Base-by-base conservation (phyloP, 345 rosid genomes). In the Conringia planisiliqua region DNA sequence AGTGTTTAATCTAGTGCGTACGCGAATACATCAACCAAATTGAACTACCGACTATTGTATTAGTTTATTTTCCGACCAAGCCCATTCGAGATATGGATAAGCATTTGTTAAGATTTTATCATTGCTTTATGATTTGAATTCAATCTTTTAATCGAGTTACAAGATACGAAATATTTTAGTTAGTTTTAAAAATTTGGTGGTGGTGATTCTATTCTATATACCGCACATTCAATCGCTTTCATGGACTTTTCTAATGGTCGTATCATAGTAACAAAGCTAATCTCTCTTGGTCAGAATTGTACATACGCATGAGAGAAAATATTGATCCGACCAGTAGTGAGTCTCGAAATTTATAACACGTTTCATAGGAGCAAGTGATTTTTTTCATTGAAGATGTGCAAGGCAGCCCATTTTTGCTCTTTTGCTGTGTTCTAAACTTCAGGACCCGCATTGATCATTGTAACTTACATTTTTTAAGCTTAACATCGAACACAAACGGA, bases 1-100 rank as follows among this genome's bases (percentile, higher is more conserved):
- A 51, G 16, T 51, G 57, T 51, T 24, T n/a, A 16, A 50, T 50
- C 20, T 12, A 20, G 29, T 50, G 55, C 33, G 30, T 30, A 30
- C 55, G 29, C 6, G 2, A 3, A 46, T 50, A 50, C 55, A 48
- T 48, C 13, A 26, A 18, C 27, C 18, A 50, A 50, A 50, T 20
- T 14, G 20, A 50, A 24, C 9, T 9, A 50, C 30, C 16, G 58
- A 52, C 58, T 52, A 24, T 0, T 12, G 58, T 24, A 52, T 6
- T 52, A 52, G 33, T 24, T 52, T 52, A 52, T 24, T 12, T 2
- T 52, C 30, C 58, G 33, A 52, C 58, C 33, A 52, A 52, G 7
- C 58, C 58, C 58, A 52, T 52, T 52, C 58, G 33, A 52, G 58
- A 52, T 52, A 52, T 52, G 17, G 58, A 52, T 52, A 52, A 52